Base-by-base conservation (phyloP, 257 asterid species). In the Paraleonurus japonicus region DNA sequence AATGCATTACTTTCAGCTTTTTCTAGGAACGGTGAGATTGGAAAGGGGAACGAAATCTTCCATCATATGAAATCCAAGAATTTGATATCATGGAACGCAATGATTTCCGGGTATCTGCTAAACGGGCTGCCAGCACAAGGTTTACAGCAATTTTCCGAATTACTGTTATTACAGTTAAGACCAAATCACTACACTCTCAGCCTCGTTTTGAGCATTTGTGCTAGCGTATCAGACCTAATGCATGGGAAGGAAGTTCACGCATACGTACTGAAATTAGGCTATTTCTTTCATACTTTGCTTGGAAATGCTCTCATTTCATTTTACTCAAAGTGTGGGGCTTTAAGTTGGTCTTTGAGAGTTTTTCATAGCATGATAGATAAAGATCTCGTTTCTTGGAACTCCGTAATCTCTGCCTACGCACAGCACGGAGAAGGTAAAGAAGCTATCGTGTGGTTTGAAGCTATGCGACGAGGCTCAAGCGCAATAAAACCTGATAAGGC, bases 51-150 rank as follows among this genome's bases (percentile, higher is more conserved):
- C 51, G 72, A 80, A 70, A 61, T 88, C 62, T 92, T 92, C 78
- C 9, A 19, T 57, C 58, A 63, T 17, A 85, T 81, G 90, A 70
- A 43, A n/a, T 72, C 76, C 59, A 85, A 67, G 78, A 90, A 90
- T 80, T 27, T 92, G 84, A 87, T 92, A 69, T 88, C 98, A 28
- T 92, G 97, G 98, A 92, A 92, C 67, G 85, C 95, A 20, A 83
- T 92, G 76, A 86, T 88, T 64, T 87, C 89, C 2, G 98, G 95
- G 48, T 87, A 78, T 76, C 79, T 82, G 19, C 61, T 82, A 39
- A 88, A 83, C 33, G 95, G 89, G 60, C 68, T 81, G 15, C 95
- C 92, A 27, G 48, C 39, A 57, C 75, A 76, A 63, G 87, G 95
- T 77, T 73, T 90, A 78, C 81, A 73, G 50, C 85, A 65, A 33